These are phyloP conservation scores for Clitopilus passeckerianus DNA, from an alignment of 768 basidiomycete genomes.

Conservation along the genomic window DNA sequence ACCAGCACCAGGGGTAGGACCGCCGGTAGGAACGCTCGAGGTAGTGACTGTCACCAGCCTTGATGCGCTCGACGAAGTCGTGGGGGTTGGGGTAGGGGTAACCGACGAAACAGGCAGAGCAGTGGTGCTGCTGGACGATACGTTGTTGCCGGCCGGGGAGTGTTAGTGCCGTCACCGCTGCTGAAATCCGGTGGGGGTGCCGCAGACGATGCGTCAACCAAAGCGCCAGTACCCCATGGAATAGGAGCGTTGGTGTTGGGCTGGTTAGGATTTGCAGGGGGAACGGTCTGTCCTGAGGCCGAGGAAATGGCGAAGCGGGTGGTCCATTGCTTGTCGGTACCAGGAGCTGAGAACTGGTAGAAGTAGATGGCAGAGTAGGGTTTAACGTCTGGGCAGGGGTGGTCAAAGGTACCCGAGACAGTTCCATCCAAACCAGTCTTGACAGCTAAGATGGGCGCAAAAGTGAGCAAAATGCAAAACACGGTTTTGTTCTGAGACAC, in stretches of 20 bases:
- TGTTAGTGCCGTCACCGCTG: conserved; percentile 4
- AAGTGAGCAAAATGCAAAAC: not conserved
- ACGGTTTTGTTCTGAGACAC: conserved; percentile 16
- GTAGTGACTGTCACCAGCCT: not conserved
- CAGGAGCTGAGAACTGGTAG: conserved; percentile 63
- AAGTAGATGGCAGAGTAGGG: conserved; percentile 72
- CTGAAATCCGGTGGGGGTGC: conserved; percentile 28
- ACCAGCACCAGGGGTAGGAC: not conserved
- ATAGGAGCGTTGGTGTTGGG: conserved; percentile 47
- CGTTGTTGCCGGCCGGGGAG: conserved; percentile 5
- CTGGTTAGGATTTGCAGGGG: conserved; percentile 50
- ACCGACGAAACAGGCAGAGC: conserved; percentile 4
- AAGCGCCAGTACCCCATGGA: conserved; percentile 63
- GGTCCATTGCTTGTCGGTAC: conserved; percentile 54
- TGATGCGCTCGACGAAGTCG: not conserved
- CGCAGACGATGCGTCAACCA: conserved; percentile 40
- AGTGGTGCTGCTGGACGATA: conserved; percentile 7
- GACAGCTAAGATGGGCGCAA: conserved; percentile 43
- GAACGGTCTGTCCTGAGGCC: conserved; percentile 33
- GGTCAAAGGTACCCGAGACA: conserved; percentile 40
- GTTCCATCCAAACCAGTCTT: conserved; percentile 63
- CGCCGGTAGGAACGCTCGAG: not conserved
- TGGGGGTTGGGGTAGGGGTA: not conserved
- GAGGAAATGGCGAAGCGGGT: conserved; percentile 73
- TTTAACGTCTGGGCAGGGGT: conserved; percentile 63